Base-by-base conservation (phyloP, 2,329 filamentous ascomycete species). In the Thielaviopsis populi region DNA sequence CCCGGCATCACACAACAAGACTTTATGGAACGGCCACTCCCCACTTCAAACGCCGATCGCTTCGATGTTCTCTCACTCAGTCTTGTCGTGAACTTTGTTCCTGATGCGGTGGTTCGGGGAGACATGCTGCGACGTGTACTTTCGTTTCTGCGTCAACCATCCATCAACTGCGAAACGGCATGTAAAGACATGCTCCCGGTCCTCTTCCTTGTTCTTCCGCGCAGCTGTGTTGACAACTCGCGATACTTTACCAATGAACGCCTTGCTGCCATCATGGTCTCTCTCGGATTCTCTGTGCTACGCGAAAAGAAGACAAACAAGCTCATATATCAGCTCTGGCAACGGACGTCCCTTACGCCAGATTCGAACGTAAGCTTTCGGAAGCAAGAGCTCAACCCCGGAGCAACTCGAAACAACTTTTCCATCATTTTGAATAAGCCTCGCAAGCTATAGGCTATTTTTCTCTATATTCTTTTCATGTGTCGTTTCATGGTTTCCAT, bases 51-150 rank as follows among this genome's bases (percentile, higher is more conserved):
- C 5, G 73, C 76, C 0, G 84, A 91, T 48, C 78, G 77, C 24
- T 97, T 97, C 72, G 89, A 99, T 72, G 83, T 97, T 61, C 86
- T 99, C 70, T 96, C 91, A 60, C 78, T 99, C 27, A 96, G 91
- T 8, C 77, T 99, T 62, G 94, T 99, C 4, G 79, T 99, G 67
- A 99, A 99, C 73, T 99, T 91, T 71, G 91, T 97, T 2, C 89
- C 92, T 0, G 85, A 91, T 68, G 81, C 90, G 2, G 75, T 75
- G 40, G 81, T 79, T 3, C 82, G 91, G 69, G 94, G 94, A 1
- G 82, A 88, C 65, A 99, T 99, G 94, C 80, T 99, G 62, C 78
- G 81, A 62, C 83, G 88, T 48, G 91, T 87, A 41, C 78, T 86
- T 15, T 75, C 81, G 22, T 96, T 96, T 70, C 76, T 95, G 54